Percentiles rank a stretch among this genome's conserved stretches.
Conservation (phyloP, 345 rosid genomes). For the Citrus mangshanensis region DNA sequence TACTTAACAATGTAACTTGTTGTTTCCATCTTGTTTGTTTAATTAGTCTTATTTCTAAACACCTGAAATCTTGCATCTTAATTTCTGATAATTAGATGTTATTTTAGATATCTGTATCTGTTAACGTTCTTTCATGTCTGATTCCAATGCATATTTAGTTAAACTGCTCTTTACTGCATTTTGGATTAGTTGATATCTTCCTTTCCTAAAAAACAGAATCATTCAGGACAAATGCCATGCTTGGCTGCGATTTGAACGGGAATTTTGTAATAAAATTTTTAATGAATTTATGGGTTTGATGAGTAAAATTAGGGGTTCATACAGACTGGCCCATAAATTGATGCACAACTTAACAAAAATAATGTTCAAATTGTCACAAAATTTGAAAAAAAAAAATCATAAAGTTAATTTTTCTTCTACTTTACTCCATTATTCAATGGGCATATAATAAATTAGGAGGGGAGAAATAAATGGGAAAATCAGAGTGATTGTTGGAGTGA, state of each 20-base stretch:
- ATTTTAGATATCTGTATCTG: neutral
- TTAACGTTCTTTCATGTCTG: neutral
- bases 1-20: neutral
- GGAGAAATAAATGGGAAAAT: too few relatives aligned
- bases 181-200: slow-evolving; percentile 52
- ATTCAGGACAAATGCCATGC: slow-evolving; percentile 73
- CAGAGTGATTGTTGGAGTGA: too few relatives aligned
- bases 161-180: slow-evolving; percentile 19
- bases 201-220: slow-evolving; percentile 63
- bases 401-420: too few relatives aligned
- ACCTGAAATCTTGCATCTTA: neutral
- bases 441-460: too few relatives aligned
- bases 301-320: too few relatives aligned
- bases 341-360: too few relatives aligned
- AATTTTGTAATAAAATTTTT: slow-evolving; percentile 2
- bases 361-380: too few relatives aligned
- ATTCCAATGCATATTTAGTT: neutral
- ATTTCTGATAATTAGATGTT: neutral
- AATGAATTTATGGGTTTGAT: too few relatives aligned
- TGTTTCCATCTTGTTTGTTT: neutral
- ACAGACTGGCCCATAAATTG: too few relatives aligned
- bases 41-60: neutral
- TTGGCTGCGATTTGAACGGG: slow-evolving; percentile 89
- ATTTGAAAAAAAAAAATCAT: too few relatives aligned
- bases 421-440: too few relatives aligned